Conservation (phyloP, 768 basidiomycete species). For the Clavaria fumosa region DNA sequence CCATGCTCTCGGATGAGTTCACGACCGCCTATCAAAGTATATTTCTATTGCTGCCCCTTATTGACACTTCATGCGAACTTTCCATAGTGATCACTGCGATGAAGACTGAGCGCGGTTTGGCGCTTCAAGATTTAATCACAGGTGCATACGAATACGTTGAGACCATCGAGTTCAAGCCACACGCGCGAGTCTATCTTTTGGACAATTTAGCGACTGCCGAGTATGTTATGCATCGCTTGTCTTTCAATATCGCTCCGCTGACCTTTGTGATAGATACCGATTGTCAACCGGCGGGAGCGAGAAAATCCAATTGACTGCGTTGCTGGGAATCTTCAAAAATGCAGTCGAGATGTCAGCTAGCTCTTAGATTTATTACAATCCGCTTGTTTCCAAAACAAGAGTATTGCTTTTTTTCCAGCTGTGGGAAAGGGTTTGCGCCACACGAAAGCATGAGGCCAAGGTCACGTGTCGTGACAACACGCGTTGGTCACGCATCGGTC, state of each 20-base stretch:
- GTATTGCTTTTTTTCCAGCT: too few species aligned
- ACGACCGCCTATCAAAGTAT: conserved; percentile 76
- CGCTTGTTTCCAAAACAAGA: too few species aligned
- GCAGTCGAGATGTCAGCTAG: conserved; percentile 67
- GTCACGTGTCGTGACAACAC: too few species aligned
- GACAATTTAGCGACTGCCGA: conserved; percentile 93
- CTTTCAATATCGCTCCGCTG: not conserved
- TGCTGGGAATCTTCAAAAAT: conserved; percentile 88
- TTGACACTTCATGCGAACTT: not conserved
- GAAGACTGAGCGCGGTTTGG: conserved; percentile 86
- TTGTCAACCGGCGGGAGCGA: conserved; percentile 87
- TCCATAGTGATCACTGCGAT: conserved; percentile 64
- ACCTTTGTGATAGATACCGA: conserved; percentile 45
- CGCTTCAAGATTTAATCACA: conserved; percentile 83
- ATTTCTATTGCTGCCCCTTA: conserved; percentile 12
- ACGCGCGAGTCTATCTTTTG: conserved; percentile 79
- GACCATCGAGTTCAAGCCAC: conserved; percentile 70
- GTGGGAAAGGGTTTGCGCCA: too few species aligned
- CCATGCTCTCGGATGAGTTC: conserved; percentile 94
- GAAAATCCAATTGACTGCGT: conserved; percentile 83
- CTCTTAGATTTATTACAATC: too few species aligned
- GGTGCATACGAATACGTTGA: conserved; percentile 87
- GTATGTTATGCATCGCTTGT: conserved; percentile 31
- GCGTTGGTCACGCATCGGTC: too few species aligned
- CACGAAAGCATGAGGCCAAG: too few species aligned